Conservation (phyloP, 805 yeast genomes). For the Ogataea minuta region DNA sequence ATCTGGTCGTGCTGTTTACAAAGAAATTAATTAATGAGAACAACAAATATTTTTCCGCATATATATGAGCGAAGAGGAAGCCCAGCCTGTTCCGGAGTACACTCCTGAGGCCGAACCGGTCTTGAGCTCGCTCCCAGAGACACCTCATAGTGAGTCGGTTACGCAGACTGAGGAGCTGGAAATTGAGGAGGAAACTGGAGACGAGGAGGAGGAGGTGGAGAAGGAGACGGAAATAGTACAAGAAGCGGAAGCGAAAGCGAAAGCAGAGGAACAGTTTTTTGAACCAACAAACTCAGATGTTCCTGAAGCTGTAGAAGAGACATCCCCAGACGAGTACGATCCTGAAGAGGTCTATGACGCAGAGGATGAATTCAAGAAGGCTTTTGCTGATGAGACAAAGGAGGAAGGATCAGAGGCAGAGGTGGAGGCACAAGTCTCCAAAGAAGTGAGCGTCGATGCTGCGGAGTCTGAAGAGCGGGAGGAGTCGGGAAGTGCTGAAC, state of each 20-base stretch:
- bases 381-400: conserved; percentile 4
- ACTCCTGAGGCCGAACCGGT: conserved; percentile 8
- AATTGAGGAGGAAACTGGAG: conserved; percentile 3
- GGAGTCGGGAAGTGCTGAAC: neutral
- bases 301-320: conserved; percentile 2
- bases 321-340: conserved; percentile 14
- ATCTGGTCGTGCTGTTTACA: too few relatives aligned
- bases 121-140: neutral
- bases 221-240: neutral
- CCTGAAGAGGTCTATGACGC: conserved; percentile 15
- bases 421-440: conserved; percentile 1
- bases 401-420: conserved; percentile 6
- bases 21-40: too few relatives aligned
- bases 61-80: conserved; percentile 14
- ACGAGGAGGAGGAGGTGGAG: neutral
- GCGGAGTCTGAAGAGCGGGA: neutral
- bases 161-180: conserved; percentile 3
- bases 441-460: conserved; percentile 1
- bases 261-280: neutral
- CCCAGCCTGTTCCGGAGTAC: conserved; percentile 6
- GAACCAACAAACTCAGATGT: conserved; percentile 3
- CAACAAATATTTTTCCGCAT: neutral
- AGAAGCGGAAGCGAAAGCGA: conserved; percentile 1
- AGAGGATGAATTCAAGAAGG: conserved; percentile 13
- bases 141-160: neutral